A percentile compares a stretch with the other conserved stretches of the same genome.
phyloP scores from a whole-genome alignment of 2,329 filamentous ascomycete species.

The Penicillium sclerotigenum region DNA sequence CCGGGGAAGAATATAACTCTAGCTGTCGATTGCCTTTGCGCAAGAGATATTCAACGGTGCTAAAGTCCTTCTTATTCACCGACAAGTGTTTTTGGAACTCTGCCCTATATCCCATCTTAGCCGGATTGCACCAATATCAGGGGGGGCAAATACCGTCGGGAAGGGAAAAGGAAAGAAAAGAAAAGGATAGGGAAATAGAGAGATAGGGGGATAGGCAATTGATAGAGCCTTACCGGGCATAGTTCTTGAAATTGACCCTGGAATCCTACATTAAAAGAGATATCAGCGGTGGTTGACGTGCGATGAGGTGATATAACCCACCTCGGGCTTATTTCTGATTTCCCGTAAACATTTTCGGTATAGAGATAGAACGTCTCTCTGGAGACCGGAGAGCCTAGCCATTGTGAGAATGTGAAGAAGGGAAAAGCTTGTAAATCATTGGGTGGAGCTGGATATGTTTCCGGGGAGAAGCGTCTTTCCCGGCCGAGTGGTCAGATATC shows the following conservation, averaged over 20 bases:
- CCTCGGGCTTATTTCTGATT: slow-evolving; percentile 73
- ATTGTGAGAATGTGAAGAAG: slow-evolving; percentile 17
- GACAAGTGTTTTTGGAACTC: slow-evolving; percentile 72
- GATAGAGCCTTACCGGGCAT: slow-evolving; percentile 38
- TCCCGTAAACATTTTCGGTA: slow-evolving; percentile 84
- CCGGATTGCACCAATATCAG: slow-evolving; percentile 13
- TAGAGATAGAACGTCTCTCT: slow-evolving; percentile 79
- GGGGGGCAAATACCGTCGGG: neutral
- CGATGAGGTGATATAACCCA: slow-evolving; percentile 39
- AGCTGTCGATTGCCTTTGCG: slow-evolving; percentile 78
- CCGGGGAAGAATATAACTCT: slow-evolving; percentile 74
- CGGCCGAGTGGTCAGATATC: slow-evolving; percentile 25
- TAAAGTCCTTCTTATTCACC: slow-evolving; percentile 80
- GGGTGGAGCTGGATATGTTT: slow-evolving; percentile 18
- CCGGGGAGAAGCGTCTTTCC: slow-evolving; percentile 17
- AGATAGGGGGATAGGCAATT: neutral
- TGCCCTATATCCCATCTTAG: slow-evolving; percentile 46
- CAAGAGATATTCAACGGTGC: slow-evolving; percentile 78
- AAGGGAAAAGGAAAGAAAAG: slow-evolving; percentile 8
- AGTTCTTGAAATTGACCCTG: slow-evolving; percentile 41
- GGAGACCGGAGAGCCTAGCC: slow-evolving; percentile 72
- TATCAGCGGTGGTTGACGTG: slow-evolving; percentile 1
- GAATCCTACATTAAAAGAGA: slow-evolving; percentile 33
- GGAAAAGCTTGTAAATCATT: slow-evolving; percentile 8
- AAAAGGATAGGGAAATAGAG: neutral